A percentile compares a stretch with the other conserved stretches of the same genome.
These are phyloP conservation scores for Urtica urens DNA, from an alignment of 306 rosid species.

Conservation along the genomic window DNA sequence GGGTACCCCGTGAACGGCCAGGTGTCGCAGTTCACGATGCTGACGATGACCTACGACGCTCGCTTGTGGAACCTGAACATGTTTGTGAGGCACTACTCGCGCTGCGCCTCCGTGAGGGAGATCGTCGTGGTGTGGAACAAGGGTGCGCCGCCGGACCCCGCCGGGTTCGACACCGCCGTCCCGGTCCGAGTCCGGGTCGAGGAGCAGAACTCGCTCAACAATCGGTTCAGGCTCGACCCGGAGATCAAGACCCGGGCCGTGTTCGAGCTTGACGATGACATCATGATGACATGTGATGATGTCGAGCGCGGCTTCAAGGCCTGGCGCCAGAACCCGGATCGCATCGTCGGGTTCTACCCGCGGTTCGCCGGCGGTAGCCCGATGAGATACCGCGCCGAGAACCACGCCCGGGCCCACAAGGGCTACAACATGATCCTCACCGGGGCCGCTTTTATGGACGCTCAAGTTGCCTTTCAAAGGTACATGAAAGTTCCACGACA, in stretches of 20 bases:
- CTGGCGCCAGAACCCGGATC: slow-evolving; percentile 88
- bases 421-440: slow-evolving; percentile 98
- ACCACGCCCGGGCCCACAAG: slow-evolving; percentile 52
- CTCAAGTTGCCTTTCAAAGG: slow-evolving; percentile 58
- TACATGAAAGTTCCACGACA: too few relatives aligned
- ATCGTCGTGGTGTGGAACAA: slow-evolving; percentile 99
- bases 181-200: slow-evolving; percentile 78
- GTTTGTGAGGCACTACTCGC: slow-evolving; percentile 82
- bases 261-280: slow-evolving; percentile 97
- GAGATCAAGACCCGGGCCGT: slow-evolving; percentile 81
- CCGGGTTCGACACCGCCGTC: slow-evolving; percentile 78
- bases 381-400: slow-evolving; percentile 63
- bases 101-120: slow-evolving; percentile 86
- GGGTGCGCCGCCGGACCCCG: slow-evolving; percentile 63
- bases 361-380: slow-evolving; percentile 68
- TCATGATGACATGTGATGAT: slow-evolving; percentile 96
- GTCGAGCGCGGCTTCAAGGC: slow-evolving; percentile 81
- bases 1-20: slow-evolving; percentile 64
- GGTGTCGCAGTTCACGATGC: slow-evolving; percentile 79
- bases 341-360: slow-evolving; percentile 92
- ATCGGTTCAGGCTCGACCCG: slow-evolving; percentile 66
- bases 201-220: slow-evolving; percentile 71
- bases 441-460: slow-evolving; percentile 87
- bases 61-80: slow-evolving; percentile 93
- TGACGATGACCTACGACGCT: slow-evolving; percentile 96